Conservation (phyloP, 2,329 filamentous ascomycete species). For the Fusarium zealandicum region DNA sequence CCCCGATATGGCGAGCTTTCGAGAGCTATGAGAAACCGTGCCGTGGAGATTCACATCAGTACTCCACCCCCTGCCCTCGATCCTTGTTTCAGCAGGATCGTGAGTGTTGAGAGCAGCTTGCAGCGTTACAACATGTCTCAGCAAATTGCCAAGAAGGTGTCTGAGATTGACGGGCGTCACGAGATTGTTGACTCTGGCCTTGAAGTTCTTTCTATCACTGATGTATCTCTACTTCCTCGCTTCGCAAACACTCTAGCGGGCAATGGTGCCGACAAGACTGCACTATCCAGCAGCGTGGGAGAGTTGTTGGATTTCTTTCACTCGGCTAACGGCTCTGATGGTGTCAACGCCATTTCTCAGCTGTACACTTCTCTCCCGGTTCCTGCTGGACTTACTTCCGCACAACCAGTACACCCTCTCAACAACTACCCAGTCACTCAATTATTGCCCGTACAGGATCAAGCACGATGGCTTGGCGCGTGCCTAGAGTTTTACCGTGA, state of each 20-base stretch:
- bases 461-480: conserved; percentile 57
- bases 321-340: conserved; percentile 42
- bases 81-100: conserved; percentile 49
- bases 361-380: conserved; percentile 47
- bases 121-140: conserved; percentile 55
- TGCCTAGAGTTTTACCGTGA: conserved; percentile 60
- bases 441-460: conserved; percentile 49
- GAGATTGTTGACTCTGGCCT: conserved; percentile 48
- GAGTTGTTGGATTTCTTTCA: conserved; percentile 44
- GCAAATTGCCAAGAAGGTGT: conserved; percentile 41
- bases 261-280: background rate
- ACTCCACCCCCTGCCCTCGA: conserved; percentile 46
- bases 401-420: conserved; percentile 64
- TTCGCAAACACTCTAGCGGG: conserved; percentile 40
- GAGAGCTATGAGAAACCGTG: conserved; percentile 94
- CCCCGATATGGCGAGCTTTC: conserved; percentile 92
- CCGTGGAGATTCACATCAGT: conserved; percentile 84
- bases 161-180: conserved; percentile 33
- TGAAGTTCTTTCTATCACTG: conserved; percentile 57
- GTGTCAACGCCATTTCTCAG: conserved; percentile 45
- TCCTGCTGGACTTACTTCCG: conserved; percentile 14
- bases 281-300: conserved; percentile 26
- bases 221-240: conserved; percentile 51
- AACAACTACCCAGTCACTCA: conserved; percentile 63
- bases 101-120: conserved; percentile 58